phyloP scores from a whole-genome alignment of 2,329 filamentous ascomycete genomes.

The Parastagonospora avenae region DNA sequence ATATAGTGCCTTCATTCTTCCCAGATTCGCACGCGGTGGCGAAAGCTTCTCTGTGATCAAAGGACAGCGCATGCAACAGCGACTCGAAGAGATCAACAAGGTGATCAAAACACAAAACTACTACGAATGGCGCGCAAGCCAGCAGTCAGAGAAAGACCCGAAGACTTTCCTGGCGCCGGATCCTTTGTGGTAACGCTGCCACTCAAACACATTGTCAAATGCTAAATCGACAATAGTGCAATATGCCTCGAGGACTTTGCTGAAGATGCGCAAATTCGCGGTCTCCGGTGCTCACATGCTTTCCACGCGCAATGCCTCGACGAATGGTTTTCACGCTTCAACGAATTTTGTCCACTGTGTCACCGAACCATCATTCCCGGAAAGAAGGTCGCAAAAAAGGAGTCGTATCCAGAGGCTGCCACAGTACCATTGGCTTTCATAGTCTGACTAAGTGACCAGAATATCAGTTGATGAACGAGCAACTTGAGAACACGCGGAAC shows the following conservation, averaged over 20 bases:
- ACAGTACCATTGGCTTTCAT: slow-evolving; percentile 28
- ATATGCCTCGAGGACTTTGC: slow-evolving; percentile 46
- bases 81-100: slow-evolving; percentile 37
- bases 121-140: slow-evolving; percentile 38
- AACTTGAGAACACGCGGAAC: background rate
- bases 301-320: slow-evolving; percentile 46
- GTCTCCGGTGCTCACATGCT: slow-evolving; percentile 42
- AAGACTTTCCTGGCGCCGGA: slow-evolving; percentile 18
- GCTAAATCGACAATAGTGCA: slow-evolving; percentile 28
- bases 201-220: background rate
- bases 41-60: slow-evolving; percentile 17
- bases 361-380: slow-evolving; percentile 44
- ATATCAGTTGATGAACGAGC: background rate
- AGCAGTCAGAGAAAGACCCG: slow-evolving; percentile 24
- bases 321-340: slow-evolving; percentile 44
- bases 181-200: slow-evolving; percentile 30
- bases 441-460: slow-evolving; percentile 19
- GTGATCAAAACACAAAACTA: slow-evolving; percentile 39
- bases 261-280: slow-evolving; percentile 40
- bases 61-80: slow-evolving; percentile 31
- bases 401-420: slow-evolving; percentile 8
- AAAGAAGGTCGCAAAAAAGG: slow-evolving; percentile 10
- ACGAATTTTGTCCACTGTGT: slow-evolving; percentile 47
- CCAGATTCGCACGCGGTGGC: slow-evolving; percentile 13
- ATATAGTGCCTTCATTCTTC: slow-evolving; percentile 30